Base-by-base conservation (phyloP, 1,284 basidiomycete species). In the Leucoagaricus sp. region DNA sequence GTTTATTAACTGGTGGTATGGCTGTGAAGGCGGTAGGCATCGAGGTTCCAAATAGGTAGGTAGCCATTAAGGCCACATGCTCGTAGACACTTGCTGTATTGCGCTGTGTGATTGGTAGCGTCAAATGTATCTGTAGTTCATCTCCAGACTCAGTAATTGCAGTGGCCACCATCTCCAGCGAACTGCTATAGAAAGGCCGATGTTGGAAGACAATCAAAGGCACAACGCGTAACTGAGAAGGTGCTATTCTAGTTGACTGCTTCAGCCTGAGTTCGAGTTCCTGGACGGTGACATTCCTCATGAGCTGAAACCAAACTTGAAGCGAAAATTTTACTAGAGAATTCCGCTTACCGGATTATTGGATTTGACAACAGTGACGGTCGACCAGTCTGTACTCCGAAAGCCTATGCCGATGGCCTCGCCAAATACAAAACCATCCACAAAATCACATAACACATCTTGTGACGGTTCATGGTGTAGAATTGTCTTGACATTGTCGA, bases 361-460 rank as follows among this genome's bases (percentile, higher is more conserved):
- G 19, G 66, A 46, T 7, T 59, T 49, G 28, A 70, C 59, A 48
- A 51, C 57, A 38, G 61, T 63, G 38, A 83, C 74, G 1, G 72
- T 79, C 82, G 82, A 83, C 78, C 81, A 83, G n/a, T 74, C 77
- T 3, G 76, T 55, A 60, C 79, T 83, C 33, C 80, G 78, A 23
- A 90, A 60, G 4, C 81, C 86, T 4, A 91, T 60, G 4, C 88
- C 88, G n/a, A 87, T 44, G 1, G 82, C 81, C 44, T 81, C 68
- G 3, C 89, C 89, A 61, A 91, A 88, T 0, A 85, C 79, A 63
- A 76, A 81, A 0, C 90, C 89, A 55, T 82, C 80, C 2, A 91
- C 74, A 61, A 91, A 86, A 68, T 90, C 81, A 51, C 79, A 79
- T 5, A 76, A 57, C 4, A 89, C 72, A 50, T 89, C 79, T 53